Evolutionary conservation across 163 green algal genomes (phyloP).

Genomic region (Volvox carteri): DNA sequence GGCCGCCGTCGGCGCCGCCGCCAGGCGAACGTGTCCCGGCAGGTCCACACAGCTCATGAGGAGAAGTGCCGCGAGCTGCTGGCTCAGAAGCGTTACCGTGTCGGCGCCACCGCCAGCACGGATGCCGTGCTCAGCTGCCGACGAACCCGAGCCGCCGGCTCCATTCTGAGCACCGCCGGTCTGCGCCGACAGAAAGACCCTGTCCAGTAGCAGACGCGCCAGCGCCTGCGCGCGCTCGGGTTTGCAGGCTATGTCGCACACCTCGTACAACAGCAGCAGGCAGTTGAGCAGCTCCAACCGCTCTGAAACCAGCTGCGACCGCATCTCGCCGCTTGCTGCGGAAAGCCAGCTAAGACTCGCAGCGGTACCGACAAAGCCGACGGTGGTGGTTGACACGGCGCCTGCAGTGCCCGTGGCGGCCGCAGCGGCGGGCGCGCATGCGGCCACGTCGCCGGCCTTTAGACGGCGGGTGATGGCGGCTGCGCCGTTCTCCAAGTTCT

Average conservation of each 20-base stretch:
- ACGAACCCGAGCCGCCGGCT: background rate
- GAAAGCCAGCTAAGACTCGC: slow-evolving; percentile 34
- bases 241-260: slow-evolving; percentile 24
- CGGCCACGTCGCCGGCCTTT: background rate
- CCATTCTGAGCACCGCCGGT: background rate
- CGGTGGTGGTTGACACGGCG: background rate
- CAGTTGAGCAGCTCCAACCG: slow-evolving; percentile 62
- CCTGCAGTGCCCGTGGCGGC: background rate
- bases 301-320: slow-evolving; percentile 53
- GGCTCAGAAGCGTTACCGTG: background rate
- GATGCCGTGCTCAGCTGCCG: background rate
- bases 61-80: slow-evolving; percentile 48
- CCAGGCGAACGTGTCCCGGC: slow-evolving; percentile 19
- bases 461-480: slow-evolving; percentile 34
- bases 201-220: slow-evolving; percentile 47
- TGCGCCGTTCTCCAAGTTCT: slow-evolving; percentile 60
- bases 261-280: slow-evolving; percentile 64
- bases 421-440: background rate
- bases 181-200: slow-evolving; percentile 18
- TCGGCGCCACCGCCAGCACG: background rate
- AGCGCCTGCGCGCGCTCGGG: slow-evolving; percentile 26
- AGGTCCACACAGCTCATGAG: slow-evolving; percentile 51
- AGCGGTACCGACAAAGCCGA: background rate
- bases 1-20: background rate
- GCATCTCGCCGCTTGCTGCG: background rate